Evolutionary conservation across 2,329 filamentous ascomycete genomes (phyloP).

Genomic region (Trichoderma citrinoviride): DNA sequence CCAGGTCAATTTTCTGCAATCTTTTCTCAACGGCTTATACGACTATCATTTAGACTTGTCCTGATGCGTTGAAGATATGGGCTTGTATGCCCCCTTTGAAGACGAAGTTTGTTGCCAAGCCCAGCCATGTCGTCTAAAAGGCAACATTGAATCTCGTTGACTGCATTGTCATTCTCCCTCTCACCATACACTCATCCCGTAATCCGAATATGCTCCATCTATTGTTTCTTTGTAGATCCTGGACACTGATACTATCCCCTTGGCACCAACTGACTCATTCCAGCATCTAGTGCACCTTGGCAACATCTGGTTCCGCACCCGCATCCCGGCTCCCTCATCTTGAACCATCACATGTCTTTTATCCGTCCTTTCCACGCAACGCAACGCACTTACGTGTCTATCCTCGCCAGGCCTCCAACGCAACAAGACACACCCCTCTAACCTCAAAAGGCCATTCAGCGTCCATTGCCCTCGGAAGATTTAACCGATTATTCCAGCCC

Average conservation of each 20-base stretch:
- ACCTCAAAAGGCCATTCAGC: neutral
- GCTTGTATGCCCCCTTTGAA: neutral
- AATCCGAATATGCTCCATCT: neutral
- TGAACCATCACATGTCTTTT: too few species aligned
- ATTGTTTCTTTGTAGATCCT: neutral
- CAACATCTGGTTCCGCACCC: too few species aligned
- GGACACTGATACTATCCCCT: neutral
- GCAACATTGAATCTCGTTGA: too few species aligned
- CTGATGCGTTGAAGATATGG: too few species aligned
- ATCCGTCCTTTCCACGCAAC: too few species aligned
- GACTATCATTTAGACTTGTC: neutral
- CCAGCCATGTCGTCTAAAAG: too few species aligned
- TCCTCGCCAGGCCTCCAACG: too few species aligned
- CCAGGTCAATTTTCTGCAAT: neutral
- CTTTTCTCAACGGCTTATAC: neutral
- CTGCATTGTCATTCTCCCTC: too few species aligned
- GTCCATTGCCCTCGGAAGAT: neutral
- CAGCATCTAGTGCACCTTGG: neutral
- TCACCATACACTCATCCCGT: too few species aligned
- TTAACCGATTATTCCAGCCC: neutral
- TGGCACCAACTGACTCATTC: neutral
- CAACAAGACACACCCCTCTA: neutral
- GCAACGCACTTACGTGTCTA: too few species aligned
- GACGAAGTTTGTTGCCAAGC: too few species aligned
- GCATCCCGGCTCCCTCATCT: neutral